phyloP scores from a whole-genome alignment of 2,329 filamentous ascomycete species.

The Pestalotiopsis sp. region DNA sequence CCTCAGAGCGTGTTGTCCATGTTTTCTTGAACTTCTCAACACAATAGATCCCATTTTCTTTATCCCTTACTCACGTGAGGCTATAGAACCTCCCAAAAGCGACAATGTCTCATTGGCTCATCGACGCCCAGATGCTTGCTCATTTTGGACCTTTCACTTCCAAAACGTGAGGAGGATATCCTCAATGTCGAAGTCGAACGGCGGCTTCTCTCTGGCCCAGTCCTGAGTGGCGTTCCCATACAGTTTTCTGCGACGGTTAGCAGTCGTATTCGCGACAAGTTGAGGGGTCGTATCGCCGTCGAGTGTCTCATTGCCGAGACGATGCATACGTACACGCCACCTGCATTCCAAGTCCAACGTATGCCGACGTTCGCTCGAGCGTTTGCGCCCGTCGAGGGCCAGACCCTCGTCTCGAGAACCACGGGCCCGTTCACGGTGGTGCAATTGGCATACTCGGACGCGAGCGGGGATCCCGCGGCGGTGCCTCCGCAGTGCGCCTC shows the following conservation, averaged over 20 bases:
- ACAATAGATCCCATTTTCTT: no score
- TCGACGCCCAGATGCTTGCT: background rate
- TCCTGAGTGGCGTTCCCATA: background rate
- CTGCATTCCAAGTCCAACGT: no score
- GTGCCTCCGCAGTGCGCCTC: background rate
- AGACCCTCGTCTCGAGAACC: background rate
- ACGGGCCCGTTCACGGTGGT: background rate
- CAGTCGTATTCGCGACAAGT: background rate
- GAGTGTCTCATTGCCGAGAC: no score
- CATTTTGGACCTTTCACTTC: background rate
- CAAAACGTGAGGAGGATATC: background rate
- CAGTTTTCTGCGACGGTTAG: background rate
- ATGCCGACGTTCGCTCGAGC: background rate
- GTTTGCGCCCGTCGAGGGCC: background rate
- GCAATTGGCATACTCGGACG: background rate
- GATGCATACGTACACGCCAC: no score
- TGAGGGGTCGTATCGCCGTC: no score
- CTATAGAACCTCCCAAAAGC: no score
- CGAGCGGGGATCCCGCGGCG: background rate
- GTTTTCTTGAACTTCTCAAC: no score
- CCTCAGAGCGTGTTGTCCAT: no score
- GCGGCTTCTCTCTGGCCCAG: slow-evolving; percentile 2
- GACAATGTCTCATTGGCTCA: no score
- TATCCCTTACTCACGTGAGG: no score
- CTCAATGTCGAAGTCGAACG: background rate